Evolutionary conservation across 805 yeast species (phyloP).

Genomic region (Zygoascus ofunaensis): DNA sequence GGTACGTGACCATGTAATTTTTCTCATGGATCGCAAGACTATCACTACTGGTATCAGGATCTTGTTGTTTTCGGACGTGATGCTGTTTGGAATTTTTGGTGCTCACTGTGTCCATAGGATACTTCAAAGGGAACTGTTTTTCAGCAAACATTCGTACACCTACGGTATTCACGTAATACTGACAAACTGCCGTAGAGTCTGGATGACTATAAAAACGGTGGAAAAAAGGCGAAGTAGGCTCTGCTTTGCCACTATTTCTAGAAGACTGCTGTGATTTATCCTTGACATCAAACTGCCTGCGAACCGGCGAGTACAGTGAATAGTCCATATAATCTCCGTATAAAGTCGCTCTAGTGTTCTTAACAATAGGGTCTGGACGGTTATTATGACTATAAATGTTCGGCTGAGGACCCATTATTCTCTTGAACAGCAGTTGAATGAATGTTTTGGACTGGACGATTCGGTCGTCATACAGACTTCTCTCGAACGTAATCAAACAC

Average conservation of each 20-base stretch:
- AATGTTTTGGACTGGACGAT: conserved; percentile 55
- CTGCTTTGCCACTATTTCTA: background rate
- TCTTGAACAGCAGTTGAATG: conserved; percentile 52
- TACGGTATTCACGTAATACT: conserved; percentile 57
- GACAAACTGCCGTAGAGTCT: conserved; percentile 71
- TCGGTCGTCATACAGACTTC: conserved; percentile 49
- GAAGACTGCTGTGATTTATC: background rate
- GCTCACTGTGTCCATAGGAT: too few relatives aligned
- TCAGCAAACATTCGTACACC: conserved; percentile 57
- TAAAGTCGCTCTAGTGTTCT: conserved; percentile 5
- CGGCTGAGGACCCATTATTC: conserved; percentile 56
- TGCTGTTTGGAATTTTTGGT: background rate
- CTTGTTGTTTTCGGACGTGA: background rate
- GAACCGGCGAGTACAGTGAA: conserved; percentile 6
- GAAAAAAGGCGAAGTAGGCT: conserved; percentile 43
- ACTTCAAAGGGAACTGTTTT: conserved; percentile 28
- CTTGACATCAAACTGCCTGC: background rate
- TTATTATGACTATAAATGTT: conserved; percentile 59
- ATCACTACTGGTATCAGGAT: background rate
- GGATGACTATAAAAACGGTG: conserved; percentile 82
- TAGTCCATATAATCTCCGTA: conserved; percentile 8
- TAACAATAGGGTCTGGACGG: conserved; percentile 36
- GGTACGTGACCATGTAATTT: conserved; percentile 16
- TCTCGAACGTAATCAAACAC: conserved; percentile 59
- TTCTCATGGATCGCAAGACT: background rate